Conservation (phyloP, 208 protist genomes). For the Porcisia hertigi region DNA sequence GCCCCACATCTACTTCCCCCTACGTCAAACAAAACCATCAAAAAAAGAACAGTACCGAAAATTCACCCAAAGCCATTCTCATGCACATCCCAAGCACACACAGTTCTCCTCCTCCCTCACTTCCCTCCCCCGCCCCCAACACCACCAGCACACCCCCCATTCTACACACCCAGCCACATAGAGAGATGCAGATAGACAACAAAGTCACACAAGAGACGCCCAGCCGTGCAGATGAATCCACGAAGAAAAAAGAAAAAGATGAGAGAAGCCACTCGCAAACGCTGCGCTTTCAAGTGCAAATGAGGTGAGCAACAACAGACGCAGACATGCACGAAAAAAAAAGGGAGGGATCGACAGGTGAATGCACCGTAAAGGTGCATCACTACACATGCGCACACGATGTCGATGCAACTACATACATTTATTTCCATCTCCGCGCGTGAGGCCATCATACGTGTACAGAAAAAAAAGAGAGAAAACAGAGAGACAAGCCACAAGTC, state of each 20-base stretch:
- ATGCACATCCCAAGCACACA: constrained; percentile 6
- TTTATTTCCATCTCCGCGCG: background rate
- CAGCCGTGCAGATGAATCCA: background rate
- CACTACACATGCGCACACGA: background rate
- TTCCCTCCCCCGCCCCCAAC: no score
- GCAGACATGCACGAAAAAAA: background rate
- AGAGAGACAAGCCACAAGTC: background rate
- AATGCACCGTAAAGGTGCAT: background rate
- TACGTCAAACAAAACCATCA: no score
- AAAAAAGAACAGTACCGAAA: background rate
- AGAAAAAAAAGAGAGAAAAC: no score
- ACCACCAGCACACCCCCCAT: no score
- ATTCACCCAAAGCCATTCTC: background rate
- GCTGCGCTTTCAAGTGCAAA: background rate
- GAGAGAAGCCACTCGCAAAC: background rate
- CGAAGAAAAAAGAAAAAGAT: background rate
- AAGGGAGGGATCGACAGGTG: background rate
- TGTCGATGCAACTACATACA: constrained; percentile 7
- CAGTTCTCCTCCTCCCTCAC: background rate
- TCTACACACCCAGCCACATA: no score
- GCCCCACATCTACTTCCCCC: background rate
- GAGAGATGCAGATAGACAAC: no score
- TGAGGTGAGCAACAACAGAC: background rate
- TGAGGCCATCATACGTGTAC: no score
- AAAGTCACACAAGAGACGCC: constrained; percentile 1